phyloP scores from a whole-genome alignment of 805 yeast genomes.

The Nakazawaea siamensis region DNA sequence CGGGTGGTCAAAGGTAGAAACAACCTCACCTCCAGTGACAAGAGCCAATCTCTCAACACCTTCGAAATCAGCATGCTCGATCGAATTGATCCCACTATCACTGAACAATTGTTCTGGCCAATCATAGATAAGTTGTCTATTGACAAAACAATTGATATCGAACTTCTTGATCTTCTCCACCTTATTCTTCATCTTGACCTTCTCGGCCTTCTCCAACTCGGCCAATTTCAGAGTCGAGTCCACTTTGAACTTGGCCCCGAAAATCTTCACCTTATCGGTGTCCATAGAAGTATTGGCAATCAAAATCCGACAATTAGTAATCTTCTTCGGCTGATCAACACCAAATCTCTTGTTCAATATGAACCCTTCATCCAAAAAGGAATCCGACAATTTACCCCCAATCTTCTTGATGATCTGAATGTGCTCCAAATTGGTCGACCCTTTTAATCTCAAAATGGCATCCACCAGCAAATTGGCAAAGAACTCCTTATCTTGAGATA shows the following conservation, averaged over 20 bases:
- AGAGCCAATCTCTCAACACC: slow-evolving; percentile 95
- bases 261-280: slow-evolving; percentile 94
- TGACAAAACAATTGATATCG: slow-evolving; percentile 77
- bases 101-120: slow-evolving; percentile 95
- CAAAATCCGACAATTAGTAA: slow-evolving; percentile 77
- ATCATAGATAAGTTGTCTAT: slow-evolving; percentile 94
- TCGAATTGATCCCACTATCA: slow-evolving; percentile 79
- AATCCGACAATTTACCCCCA: slow-evolving; percentile 88
- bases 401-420: slow-evolving; percentile 89
- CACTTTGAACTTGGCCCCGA: slow-evolving; percentile 96
- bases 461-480: slow-evolving; percentile 90
- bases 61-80: slow-evolving; percentile 97
- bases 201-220: slow-evolving; percentile 89
- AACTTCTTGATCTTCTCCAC: slow-evolving; percentile 85
- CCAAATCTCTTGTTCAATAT: slow-evolving; percentile 89
- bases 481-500: slow-evolving; percentile 89
- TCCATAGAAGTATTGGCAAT: slow-evolving; percentile 96
- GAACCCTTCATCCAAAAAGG: slow-evolving; percentile 94
- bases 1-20: slow-evolving; percentile 90
- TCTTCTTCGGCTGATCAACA: slow-evolving; percentile 82
- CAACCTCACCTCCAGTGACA: slow-evolving; percentile 98
- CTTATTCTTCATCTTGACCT: slow-evolving; percentile 83
- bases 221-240: slow-evolving; percentile 93
- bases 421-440: slow-evolving; percentile 82
- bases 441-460: slow-evolving; percentile 82